A percentile compares a stretch with the other conserved stretches of the same genome.
phyloP scores from a whole-genome alignment of 2,329 filamentous ascomycete species.

The Claviceps humidiphila region DNA sequence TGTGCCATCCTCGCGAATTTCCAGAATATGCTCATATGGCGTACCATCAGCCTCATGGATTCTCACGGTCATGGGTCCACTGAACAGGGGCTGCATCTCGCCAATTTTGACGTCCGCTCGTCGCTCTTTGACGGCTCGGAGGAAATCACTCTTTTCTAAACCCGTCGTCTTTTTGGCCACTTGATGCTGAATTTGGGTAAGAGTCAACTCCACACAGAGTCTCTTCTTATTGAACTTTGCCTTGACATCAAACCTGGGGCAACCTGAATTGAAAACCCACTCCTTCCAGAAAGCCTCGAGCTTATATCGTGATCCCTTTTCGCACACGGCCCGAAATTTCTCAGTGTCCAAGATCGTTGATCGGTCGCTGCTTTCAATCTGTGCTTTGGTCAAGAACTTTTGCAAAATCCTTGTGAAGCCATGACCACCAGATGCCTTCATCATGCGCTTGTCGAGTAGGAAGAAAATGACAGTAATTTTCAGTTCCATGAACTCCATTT shows the following conservation, averaged over 20 bases:
- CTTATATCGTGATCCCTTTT: conserved; percentile 76
- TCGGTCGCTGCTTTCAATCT: conserved; percentile 45
- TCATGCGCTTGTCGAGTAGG: conserved; percentile 80
- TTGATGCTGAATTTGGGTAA: conserved; percentile 59
- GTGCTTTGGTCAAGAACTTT: conserved; percentile 73
- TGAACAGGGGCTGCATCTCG: conserved; percentile 67
- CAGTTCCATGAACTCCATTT: conserved; percentile 77
- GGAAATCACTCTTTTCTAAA: conserved; percentile 62
- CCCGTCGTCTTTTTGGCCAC: conserved; percentile 23
- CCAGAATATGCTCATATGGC: conserved; percentile 93
- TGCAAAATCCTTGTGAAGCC: conserved; percentile 78
- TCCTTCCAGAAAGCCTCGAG: conserved; percentile 87
- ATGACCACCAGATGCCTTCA: conserved; percentile 70
- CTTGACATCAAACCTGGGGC: conserved; percentile 72
- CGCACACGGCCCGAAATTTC: conserved; percentile 69
- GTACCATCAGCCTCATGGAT: conserved; percentile 98
- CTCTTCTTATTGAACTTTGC: conserved; percentile 98
- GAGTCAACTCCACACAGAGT: conserved; percentile 81
- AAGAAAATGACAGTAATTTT: conserved; percentile 88
- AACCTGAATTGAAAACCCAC: conserved; percentile 82
- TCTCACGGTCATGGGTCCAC: conserved; percentile 91
- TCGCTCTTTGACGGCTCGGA: conserved; percentile 73
- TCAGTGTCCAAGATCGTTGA: conserved; percentile 64
- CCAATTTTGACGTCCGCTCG: conserved; percentile 55
- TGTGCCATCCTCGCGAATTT: conserved; percentile 76